Evolutionary conservation across 768 basidiomycete species (phyloP).

Genomic region (Cubamyces sp.): DNA sequence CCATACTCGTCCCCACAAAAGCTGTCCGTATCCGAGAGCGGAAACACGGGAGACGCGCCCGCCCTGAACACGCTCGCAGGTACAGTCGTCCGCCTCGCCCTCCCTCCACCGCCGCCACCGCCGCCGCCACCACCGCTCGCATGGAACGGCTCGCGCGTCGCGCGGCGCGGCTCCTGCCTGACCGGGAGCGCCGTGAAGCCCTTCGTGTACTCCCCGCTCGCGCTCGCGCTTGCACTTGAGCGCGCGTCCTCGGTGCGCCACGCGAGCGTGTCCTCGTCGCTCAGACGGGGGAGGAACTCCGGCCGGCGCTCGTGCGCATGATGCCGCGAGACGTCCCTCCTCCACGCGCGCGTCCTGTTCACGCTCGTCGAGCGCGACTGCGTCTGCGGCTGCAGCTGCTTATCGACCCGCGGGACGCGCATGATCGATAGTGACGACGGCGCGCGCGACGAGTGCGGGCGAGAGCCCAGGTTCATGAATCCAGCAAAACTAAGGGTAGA

Average conservation of each 20-base stretch:
- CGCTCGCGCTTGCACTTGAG: conserved; percentile 10
- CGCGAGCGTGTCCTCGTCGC: conserved; percentile 6
- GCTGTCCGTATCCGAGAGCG: background rate
- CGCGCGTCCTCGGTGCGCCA: conserved; percentile 8
- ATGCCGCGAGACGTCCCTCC: conserved; percentile 12
- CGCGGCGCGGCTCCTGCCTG: conserved; percentile 10
- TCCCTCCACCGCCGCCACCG: no score
- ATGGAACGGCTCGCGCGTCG: conserved; percentile 27
- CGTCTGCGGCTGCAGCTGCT: background rate
- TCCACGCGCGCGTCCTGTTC: conserved; percentile 22
- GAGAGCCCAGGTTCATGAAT: conserved; percentile 18
- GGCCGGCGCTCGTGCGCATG: conserved; percentile 2
- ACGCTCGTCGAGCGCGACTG: conserved; percentile 24
- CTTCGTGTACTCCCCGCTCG: conserved; percentile 3
- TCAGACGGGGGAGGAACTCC: background rate
- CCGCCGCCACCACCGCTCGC: background rate
- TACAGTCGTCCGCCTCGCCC: conserved; percentile 4
- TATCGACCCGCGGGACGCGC: background rate
- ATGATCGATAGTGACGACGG: background rate
- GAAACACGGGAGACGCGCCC: conserved; percentile 5
- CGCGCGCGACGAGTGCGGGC: background rate
- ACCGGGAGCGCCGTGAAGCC: conserved; percentile 8
- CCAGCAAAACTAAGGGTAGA: conserved; percentile 21
- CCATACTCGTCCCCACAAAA: background rate
- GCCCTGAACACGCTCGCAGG: conserved; percentile 24